A percentile compares a stretch with the other conserved stretches of the same genome.
Conservation (phyloP, 2,329 filamentous ascomycete species). For the Mollisiaceae sp. region DNA sequence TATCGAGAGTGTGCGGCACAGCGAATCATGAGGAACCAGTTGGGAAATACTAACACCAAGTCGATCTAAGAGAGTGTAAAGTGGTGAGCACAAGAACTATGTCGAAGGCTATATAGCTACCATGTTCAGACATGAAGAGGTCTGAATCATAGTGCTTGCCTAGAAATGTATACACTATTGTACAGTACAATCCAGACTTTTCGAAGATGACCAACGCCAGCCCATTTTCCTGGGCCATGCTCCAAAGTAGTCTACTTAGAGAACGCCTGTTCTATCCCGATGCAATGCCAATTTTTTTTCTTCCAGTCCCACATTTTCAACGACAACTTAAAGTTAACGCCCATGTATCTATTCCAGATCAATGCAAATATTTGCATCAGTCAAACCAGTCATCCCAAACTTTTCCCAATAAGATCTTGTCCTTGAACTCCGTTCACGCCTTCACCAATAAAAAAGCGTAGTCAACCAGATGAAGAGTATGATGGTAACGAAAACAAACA, state of each 20-base stretch:
- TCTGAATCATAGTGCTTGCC: background rate
- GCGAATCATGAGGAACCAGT: too few relatives aligned
- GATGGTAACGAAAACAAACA: slow-evolving; percentile 24
- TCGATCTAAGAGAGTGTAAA: too few relatives aligned
- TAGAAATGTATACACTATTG: slow-evolving; percentile 3
- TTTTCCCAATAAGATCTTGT: background rate
- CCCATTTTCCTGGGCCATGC: background rate
- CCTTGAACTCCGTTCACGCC: background rate
- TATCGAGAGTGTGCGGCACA: too few relatives aligned
- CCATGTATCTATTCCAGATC: background rate
- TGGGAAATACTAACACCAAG: too few relatives aligned
- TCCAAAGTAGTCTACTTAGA: background rate
- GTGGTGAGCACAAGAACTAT: background rate
- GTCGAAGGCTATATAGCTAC: background rate
- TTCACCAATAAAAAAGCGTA: slow-evolving; percentile 21
- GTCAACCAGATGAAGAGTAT: slow-evolving; percentile 29
- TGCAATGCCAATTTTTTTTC: background rate
- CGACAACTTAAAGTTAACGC: background rate
- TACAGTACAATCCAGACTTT: background rate
- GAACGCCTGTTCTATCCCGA: background rate
- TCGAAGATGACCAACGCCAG: background rate
- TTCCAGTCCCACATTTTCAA: background rate
- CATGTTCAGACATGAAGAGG: slow-evolving; percentile 1
- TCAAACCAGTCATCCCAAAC: background rate
- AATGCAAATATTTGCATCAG: background rate